Evolutionary conservation across 805 yeast genomes (phyloP).

Genomic region (Wickerhamiella allomyrinae): DNA sequence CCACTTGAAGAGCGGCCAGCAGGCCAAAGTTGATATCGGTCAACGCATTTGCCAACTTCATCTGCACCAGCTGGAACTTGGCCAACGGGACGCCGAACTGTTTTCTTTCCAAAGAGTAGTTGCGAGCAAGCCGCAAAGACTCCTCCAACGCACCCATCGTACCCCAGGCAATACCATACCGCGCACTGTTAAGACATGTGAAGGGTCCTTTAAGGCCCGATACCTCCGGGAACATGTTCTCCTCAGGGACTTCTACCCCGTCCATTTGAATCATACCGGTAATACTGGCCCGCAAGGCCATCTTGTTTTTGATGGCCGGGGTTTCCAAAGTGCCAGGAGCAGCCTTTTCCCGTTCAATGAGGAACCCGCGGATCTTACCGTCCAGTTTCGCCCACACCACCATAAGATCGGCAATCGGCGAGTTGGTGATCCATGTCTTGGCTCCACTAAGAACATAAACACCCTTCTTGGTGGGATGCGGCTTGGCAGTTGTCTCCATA

Average conservation of each 20-base stretch:
- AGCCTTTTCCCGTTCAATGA: slow-evolving; percentile 27
- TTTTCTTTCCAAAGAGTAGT: slow-evolving; percentile 28
- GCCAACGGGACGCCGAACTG: slow-evolving; percentile 31
- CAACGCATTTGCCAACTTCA: slow-evolving; percentile 30
- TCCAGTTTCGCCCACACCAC: slow-evolving; percentile 33
- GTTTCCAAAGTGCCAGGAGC: slow-evolving; percentile 25
- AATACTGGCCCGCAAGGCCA: slow-evolving; percentile 29
- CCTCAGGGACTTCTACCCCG: slow-evolving; percentile 31
- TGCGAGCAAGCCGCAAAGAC: slow-evolving; percentile 25
- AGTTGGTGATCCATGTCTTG: slow-evolving; percentile 33
- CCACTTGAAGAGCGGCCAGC: slow-evolving; percentile 29
- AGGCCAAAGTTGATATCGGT: slow-evolving; percentile 30
- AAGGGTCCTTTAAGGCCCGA: slow-evolving; percentile 33
- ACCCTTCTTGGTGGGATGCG: slow-evolving; percentile 30
- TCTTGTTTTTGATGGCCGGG: slow-evolving; percentile 29
- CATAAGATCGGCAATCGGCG: slow-evolving; percentile 32
- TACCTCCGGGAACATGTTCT: slow-evolving; percentile 27
- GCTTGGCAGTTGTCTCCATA: slow-evolving; percentile 38
- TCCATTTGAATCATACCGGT: slow-evolving; percentile 33
- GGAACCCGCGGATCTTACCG: slow-evolving; percentile 30
- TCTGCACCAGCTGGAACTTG: slow-evolving; percentile 29
- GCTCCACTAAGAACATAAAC: slow-evolving; percentile 29
- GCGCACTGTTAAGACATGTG: slow-evolving; percentile 30
- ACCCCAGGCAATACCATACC: slow-evolving; percentile 33
- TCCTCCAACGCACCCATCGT: slow-evolving; percentile 32